phyloP scores from a whole-genome alignment of 805 yeast genomes.

The Peterozyma toletana region DNA sequence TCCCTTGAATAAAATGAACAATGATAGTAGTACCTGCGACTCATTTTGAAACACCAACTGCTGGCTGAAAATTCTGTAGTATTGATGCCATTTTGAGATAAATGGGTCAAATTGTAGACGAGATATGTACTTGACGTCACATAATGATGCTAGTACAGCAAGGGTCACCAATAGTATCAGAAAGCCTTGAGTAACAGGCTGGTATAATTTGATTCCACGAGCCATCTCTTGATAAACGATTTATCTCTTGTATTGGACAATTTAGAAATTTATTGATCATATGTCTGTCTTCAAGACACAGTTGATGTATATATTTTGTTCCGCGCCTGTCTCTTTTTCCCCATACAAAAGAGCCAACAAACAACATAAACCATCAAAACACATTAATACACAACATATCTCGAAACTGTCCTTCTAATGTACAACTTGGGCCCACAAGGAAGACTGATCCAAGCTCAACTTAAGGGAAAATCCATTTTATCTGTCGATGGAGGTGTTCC shows the following conservation, averaged over 20 bases:
- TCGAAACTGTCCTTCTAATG: background rate
- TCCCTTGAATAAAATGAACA: constrained; percentile 39
- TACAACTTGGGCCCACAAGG: constrained; percentile 18
- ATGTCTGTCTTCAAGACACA: too few relatives aligned
- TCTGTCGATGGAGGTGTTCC: too few relatives aligned
- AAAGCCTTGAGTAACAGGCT: constrained; percentile 32
- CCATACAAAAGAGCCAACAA: too few relatives aligned
- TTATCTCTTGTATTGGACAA: too few relatives aligned
- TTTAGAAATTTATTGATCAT: too few relatives aligned
- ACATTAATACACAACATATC: too few relatives aligned
- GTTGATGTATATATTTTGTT: too few relatives aligned
- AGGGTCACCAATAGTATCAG: constrained; percentile 26
- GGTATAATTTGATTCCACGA: background rate
- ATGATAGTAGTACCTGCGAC: constrained; percentile 42
- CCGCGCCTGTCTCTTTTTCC: too few relatives aligned
- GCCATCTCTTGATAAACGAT: too few relatives aligned
- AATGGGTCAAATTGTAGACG: constrained; percentile 43
- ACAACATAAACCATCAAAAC: too few relatives aligned
- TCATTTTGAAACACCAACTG: constrained; percentile 53
- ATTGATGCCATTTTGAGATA: constrained; percentile 46
- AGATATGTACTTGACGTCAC: constrained; percentile 36
- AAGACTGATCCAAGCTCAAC: constrained; percentile 12
- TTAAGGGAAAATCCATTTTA: background rate
- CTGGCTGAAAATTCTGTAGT: constrained; percentile 43
- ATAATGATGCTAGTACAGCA: constrained; percentile 34